A percentile compares a stretch with the other conserved stretches of the same genome.
phyloP scores from a whole-genome alignment of 495 filamentous ascomycete genomes.

The Penicillium lagena region DNA sequence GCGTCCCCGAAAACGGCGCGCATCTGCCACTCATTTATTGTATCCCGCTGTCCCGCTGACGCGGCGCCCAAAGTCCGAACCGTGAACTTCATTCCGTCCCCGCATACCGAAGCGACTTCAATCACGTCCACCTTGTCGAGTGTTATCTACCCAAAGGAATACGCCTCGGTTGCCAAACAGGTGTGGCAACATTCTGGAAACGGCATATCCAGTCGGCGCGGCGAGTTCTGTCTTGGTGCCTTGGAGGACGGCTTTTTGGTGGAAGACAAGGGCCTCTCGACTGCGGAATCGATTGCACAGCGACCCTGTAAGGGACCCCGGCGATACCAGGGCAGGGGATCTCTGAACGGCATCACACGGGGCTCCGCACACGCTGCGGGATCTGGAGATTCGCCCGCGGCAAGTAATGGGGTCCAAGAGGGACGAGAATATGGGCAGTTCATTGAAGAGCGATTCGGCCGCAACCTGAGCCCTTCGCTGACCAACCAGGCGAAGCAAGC shows the following conservation, averaged over 20 bases:
- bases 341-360: conserved; percentile 21
- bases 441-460: conserved; percentile 90
- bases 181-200: conserved; percentile 98
- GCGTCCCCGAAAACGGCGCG: conserved; percentile 60
- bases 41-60: conserved; percentile 43
- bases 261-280: conserved; percentile 31
- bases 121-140: conserved; percentile 56
- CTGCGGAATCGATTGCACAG: conserved; percentile 24
- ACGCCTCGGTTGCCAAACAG: conserved; percentile 67
- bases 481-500: conserved; percentile 78
- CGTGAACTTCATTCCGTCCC: conserved; percentile 56
- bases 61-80: conserved; percentile 48
- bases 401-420: conserved; percentile 26
- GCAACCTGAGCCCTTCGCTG: conserved; percentile 76
- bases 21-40: conserved; percentile 68
- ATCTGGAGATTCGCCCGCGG: conserved; percentile 2
- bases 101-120: conserved; percentile 25
- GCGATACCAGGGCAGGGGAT: conserved; percentile 61
- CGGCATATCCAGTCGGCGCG: conserved; percentile 84
- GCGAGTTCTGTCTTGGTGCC: conserved; percentile 75
- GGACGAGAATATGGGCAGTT: conserved; percentile 69
- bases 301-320: conserved; percentile 58
- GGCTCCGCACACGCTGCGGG: conserved; percentile 4
- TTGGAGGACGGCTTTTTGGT: conserved; percentile 67
- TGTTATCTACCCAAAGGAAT: conserved; percentile 62